phyloP scores from a whole-genome alignment of 2,329 filamentous ascomycete species.

The Fusarium caatingaense region DNA sequence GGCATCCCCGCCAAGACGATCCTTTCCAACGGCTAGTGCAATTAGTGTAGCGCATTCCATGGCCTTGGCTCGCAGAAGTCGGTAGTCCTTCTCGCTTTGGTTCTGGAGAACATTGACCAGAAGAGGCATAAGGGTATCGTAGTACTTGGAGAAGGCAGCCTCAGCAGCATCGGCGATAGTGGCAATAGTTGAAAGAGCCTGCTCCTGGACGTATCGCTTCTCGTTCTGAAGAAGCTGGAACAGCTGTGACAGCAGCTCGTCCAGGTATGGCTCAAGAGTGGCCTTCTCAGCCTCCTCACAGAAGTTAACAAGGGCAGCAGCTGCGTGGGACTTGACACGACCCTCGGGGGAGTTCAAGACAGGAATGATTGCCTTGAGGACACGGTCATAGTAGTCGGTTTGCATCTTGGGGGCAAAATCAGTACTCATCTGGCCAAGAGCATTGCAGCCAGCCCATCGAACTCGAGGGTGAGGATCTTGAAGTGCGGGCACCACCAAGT shows the following conservation, averaged over 20 bases:
- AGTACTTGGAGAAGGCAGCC: slow-evolving; percentile 93
- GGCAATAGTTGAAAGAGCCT: slow-evolving; percentile 96
- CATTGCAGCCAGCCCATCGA: slow-evolving; percentile 97
- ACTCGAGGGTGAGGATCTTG: slow-evolving; percentile 93
- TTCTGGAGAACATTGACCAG: slow-evolving; percentile 89
- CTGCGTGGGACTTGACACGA: slow-evolving; percentile 95
- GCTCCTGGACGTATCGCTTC: slow-evolving; percentile 97
- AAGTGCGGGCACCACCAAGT: slow-evolving; percentile 92
- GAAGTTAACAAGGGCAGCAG: slow-evolving; percentile 98
- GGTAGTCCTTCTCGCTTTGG: slow-evolving; percentile 93
- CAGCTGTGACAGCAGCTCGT: slow-evolving; percentile 84
- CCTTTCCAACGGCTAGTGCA: slow-evolving; percentile 92
- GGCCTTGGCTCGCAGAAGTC: slow-evolving; percentile 91
- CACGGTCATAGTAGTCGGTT: slow-evolving; percentile 88
- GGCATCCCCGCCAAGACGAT: slow-evolving; percentile 88
- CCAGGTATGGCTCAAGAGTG: slow-evolving; percentile 91
- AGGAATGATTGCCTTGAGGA: slow-evolving; percentile 91
- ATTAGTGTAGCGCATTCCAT: slow-evolving; percentile 99
- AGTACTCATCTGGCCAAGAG: slow-evolving; percentile 99
- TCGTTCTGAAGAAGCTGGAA: slow-evolving; percentile 89
- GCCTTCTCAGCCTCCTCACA: slow-evolving; percentile 97
- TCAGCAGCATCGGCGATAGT: slow-evolving; percentile 99
- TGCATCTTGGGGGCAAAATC: slow-evolving; percentile 99
- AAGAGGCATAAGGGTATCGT: slow-evolving; percentile 94
- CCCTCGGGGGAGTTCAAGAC: slow-evolving; percentile 91